phyloP scores from a whole-genome alignment of 1,284 basidiomycete species.

The Malassezia japonica region DNA sequence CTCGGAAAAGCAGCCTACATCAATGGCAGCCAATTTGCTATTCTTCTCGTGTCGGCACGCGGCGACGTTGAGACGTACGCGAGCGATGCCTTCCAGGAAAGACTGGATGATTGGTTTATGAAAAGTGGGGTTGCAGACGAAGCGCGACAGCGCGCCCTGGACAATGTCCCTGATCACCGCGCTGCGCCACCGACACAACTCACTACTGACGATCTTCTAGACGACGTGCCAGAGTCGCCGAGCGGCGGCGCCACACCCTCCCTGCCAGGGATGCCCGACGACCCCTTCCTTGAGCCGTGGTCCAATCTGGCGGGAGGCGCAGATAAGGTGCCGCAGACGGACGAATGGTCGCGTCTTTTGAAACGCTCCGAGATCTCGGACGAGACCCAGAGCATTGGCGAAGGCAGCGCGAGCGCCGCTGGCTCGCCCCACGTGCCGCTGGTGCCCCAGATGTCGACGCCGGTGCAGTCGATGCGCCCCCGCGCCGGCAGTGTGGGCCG shows the following conservation, averaged over 20 bases:
- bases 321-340: background rate
- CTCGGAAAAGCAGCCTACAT: constrained; percentile 51
- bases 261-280: background rate
- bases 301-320: background rate
- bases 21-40: constrained; percentile 54
- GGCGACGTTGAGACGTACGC: constrained; percentile 55
- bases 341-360: background rate
- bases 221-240: background rate
- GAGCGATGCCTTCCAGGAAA: constrained; percentile 48
- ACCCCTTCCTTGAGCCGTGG: constrained; percentile 15
- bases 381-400: background rate
- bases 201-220: background rate
- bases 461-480: background rate
- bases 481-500: background rate
- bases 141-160: constrained; percentile 27
- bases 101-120: constrained; percentile 38
- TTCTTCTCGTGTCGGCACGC: constrained; percentile 53
- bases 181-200: background rate
- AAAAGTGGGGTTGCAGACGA: constrained; percentile 37
- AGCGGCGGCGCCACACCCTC: background rate
- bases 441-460: background rate
- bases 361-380: background rate
- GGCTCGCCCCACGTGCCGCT: background rate
- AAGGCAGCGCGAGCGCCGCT: background rate
- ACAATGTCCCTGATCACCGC: background rate